Base-by-base conservation (phyloP, 2,329 filamentous ascomycete species). In the Fusarium xyrophilum region DNA sequence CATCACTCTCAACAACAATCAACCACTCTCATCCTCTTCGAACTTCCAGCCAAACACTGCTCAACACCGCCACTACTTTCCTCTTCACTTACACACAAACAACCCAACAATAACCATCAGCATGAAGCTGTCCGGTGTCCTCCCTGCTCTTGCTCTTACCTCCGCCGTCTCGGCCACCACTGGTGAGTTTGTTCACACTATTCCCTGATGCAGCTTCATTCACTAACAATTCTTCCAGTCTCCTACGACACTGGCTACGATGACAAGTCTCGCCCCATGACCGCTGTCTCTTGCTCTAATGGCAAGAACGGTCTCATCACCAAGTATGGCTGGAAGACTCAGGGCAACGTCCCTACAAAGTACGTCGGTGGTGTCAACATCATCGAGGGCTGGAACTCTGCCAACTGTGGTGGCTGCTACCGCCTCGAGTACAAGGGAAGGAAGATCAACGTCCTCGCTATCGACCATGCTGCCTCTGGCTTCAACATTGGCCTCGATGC, bases 221-320 rank as follows among this genome's bases (percentile, higher is more conserved):
- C 43, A 57, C 67, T 73, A 55, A 74, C 61, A 51, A 13, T 47
- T 17, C 7, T 19, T 33, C 10, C 74, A 77, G 90, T 93, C 74
- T 90, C 89, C 68, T 95, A 89, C 79, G 91, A 94, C 80, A 79
- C 81, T 23, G 88, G 85, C 75, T 96, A 92, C 80, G 91, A 94
- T 75, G 81, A 89, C 67, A 76, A 76, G 46, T 69, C 70, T 63
- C 85, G 88, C 60, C 82, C 85, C 44, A 77, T 94, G 56, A 82
- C 79, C 35, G 77, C 74, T 8, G 84, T 93, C 44, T 77, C 88
- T 65, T 93, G 90, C 85, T 90, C 87, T 33, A 87, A 92, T 74
- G 90, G 90, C 56, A 47, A 66, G 65, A 89, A 92, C 78, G 90
- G 90, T 60, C 83, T 93, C 65, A 86, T 86, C 67, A 88, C 85